phyloP scores from a whole-genome alignment of 2,329 filamentous ascomycete species.

The Escovopsis weberi region DNA sequence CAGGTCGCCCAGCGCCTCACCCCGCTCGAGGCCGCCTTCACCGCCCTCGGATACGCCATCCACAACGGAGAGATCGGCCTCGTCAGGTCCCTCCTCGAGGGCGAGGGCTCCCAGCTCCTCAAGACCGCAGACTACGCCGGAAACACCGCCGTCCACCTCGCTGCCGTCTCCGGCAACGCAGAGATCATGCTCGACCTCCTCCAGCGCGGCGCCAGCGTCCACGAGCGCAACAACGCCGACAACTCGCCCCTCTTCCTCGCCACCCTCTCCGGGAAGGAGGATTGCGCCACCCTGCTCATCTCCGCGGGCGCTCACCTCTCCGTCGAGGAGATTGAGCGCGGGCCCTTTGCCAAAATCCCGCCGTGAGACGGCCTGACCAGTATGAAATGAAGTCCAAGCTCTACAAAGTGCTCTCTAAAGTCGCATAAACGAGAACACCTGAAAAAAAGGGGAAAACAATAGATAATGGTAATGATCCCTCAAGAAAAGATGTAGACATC shows the following conservation, averaged over 20 bases:
- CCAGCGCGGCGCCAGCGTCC: slow-evolving; percentile 48
- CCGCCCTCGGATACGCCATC: slow-evolving; percentile 68
- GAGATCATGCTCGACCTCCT: slow-evolving; percentile 46
- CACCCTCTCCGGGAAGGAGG: slow-evolving; percentile 38
- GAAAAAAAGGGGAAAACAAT: background rate
- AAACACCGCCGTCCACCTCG: slow-evolving; percentile 53
- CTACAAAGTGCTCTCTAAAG: background rate
- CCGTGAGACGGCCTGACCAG: slow-evolving; percentile 1
- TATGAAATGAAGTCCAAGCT: background rate
- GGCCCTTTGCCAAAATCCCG: slow-evolving; percentile 10
- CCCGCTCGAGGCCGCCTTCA: slow-evolving; percentile 49
- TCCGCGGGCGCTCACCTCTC: slow-evolving; percentile 46
- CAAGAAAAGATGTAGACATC: slow-evolving; percentile 1
- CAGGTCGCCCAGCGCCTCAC: slow-evolving; percentile 28
- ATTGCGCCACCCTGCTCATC: slow-evolving; percentile 38
- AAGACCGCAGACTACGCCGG: slow-evolving; percentile 69
- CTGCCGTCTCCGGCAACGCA: slow-evolving; percentile 37
- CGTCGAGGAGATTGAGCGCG: slow-evolving; percentile 22
- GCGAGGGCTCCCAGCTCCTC: slow-evolving; percentile 50
- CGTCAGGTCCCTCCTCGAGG: slow-evolving; percentile 52
- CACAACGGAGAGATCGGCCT: slow-evolving; percentile 52
- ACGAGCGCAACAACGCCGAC: slow-evolving; percentile 48
- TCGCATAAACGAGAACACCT: background rate
- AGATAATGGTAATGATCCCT: background rate
- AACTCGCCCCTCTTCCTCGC: slow-evolving; percentile 54